A percentile compares a stretch with the other conserved stretches of the same genome.
These are phyloP conservation scores for Papilionanthe hybrid DNA, from an alignment of 116 monocot species.

Conservation along the genomic window DNA sequence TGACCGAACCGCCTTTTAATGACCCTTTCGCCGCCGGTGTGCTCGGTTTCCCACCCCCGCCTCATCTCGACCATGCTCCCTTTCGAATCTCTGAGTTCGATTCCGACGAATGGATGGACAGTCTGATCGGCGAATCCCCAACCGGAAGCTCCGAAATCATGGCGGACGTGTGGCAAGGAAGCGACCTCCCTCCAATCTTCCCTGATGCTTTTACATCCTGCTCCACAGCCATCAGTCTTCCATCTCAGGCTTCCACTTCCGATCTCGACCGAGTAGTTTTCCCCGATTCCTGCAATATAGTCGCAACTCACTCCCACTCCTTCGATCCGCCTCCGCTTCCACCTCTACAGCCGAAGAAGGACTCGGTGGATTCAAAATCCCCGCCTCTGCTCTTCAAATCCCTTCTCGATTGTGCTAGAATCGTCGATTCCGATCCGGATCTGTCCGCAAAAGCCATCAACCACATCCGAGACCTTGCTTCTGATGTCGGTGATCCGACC, in stretches of 20 bases:
- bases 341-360: background rate
- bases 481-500: constrained; percentile 58
- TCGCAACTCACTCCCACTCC: background rate
- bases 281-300: constrained; percentile 21
- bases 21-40: constrained; percentile 26
- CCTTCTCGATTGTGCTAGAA: constrained; percentile 54
- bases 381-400: constrained; percentile 43
- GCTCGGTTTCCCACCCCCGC: constrained; percentile 7
- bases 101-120: constrained; percentile 95
- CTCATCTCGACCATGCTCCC: constrained; percentile 14
- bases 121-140: constrained; percentile 52
- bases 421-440: constrained; percentile 51
- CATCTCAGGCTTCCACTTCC: constrained; percentile 25
- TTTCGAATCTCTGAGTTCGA: constrained; percentile 55
- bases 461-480: constrained; percentile 42
- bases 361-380: background rate
- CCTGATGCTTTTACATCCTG: constrained; percentile 20
- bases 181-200: constrained; percentile 39
- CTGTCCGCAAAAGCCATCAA: constrained; percentile 47
- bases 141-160: constrained; percentile 35
- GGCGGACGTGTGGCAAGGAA: constrained; percentile 23
- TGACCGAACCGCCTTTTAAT: constrained; percentile 31
- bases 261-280: constrained; percentile 54
- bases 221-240: constrained; percentile 13
- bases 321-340: constrained; percentile 16